Percentiles rank a stretch among this genome's conserved stretches.
Conservation (phyloP, 345 rosid species). For the Excoecaria cochinchinensis region DNA sequence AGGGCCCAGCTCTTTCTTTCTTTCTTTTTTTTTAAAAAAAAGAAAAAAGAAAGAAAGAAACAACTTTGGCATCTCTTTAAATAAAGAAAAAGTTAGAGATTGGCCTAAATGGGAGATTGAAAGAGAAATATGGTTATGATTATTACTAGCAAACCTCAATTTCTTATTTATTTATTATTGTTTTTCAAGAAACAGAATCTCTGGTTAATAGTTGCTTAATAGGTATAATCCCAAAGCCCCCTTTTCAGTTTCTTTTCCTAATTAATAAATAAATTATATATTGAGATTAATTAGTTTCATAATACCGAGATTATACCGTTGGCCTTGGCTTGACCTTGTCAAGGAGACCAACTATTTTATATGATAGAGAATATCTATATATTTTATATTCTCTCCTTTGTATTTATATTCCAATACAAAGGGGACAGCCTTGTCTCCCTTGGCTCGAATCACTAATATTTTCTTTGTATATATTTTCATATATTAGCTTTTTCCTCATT, state of each 20-base stretch:
- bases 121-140: neutral
- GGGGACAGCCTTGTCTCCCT: conserved; percentile 49
- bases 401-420: conserved; percentile 29
- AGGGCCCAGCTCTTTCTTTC: neutral
- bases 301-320: conserved; percentile 5
- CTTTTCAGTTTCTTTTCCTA: neutral
- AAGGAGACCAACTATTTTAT: conserved; percentile 35
- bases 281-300: conserved; percentile 17
- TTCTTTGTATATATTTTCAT: neutral
- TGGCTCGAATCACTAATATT: conserved; percentile 33
- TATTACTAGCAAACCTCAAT: neutral
- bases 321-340: conserved; percentile 30
- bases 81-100: conserved; percentile 1
- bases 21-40: neutral
- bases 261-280: conserved; percentile 5
- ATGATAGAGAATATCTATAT: conserved; percentile 19
- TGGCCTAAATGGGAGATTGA: neutral
- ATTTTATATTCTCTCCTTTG: conserved; percentile 21
- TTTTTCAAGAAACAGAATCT: neutral
- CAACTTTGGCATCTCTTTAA: conserved; percentile 2
- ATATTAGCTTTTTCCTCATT: too few relatives aligned
- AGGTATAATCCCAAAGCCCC: conserved; percentile 30
- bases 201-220: conserved; percentile 8
- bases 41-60: neutral
- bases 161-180: neutral